These are phyloP conservation scores for Saturnispora besseyi DNA, from an alignment of 805 yeast genomes.

Conservation along the genomic window DNA sequence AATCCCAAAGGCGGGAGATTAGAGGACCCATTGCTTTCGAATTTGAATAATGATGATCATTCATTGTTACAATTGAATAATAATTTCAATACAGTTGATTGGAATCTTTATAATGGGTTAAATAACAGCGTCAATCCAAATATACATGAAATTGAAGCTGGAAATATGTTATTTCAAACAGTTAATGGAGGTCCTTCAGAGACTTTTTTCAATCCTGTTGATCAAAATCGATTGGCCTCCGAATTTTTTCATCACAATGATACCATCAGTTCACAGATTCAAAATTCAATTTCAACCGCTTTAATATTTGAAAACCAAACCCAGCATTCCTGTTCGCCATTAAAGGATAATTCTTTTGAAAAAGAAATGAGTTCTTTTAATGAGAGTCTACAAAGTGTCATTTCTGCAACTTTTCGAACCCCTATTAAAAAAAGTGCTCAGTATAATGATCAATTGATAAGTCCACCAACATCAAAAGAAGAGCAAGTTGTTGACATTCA, in stretches of 20 bases:
- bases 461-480: neutral
- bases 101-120: neutral
- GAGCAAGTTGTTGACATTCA: neutral
- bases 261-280: neutral
- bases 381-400: neutral
- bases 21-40: neutral
- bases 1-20: neutral
- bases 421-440: neutral
- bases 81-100: neutral
- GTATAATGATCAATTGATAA: neutral
- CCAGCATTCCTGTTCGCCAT: neutral
- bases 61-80: neutral
- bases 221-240: neutral
- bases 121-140: neutral
- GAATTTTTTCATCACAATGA: neutral
- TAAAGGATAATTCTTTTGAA: neutral
- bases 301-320: constrained; percentile 1
- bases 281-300: neutral
- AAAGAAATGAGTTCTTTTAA: neutral
- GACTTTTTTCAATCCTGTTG: neutral
- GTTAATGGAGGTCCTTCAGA: neutral
- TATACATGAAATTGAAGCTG: neutral
- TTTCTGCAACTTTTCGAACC: neutral
- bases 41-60: neutral
- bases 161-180: neutral